Conservation (phyloP, 257 asterid species). For the Solanum piurae region DNA sequence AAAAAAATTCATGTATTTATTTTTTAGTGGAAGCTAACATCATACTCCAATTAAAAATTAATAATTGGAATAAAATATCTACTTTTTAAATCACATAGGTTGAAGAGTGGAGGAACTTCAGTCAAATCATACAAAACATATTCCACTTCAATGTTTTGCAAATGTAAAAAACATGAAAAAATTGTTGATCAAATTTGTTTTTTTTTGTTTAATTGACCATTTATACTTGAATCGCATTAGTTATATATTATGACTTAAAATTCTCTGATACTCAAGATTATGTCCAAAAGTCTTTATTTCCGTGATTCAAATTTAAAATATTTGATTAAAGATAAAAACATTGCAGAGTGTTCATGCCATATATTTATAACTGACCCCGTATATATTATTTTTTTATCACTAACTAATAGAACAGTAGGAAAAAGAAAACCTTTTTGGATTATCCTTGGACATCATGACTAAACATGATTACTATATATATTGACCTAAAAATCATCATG, state of each 20-base stretch:
- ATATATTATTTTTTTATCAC: no score
- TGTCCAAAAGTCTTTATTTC: not conserved
- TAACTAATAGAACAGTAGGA: no score
- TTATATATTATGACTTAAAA: no score
- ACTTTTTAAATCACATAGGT: not conserved
- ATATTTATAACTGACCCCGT: no score
- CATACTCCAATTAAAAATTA: constrained; percentile 1
- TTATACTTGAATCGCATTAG: not conserved
- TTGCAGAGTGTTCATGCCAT: no score
- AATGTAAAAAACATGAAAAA: not conserved
- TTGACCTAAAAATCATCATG: no score
- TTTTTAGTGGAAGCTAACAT: not conserved
- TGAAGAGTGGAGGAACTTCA: not conserved
- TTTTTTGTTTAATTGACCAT: not conserved
- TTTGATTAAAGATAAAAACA: not conserved
- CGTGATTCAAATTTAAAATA: not conserved
- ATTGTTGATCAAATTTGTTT: not conserved
- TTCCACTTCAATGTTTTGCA: not conserved
- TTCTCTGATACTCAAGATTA: no score
- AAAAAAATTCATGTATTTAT: not conserved
- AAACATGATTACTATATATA: no score
- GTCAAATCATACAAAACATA: not conserved
- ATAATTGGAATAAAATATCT: not conserved
- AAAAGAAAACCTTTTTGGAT: no score
- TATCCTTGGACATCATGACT: no score